Percentiles rank a stretch among this genome's conserved stretches.
Conservation (phyloP, 2,329 filamentous ascomycete genomes). For the Cladosporium sp. region DNA sequence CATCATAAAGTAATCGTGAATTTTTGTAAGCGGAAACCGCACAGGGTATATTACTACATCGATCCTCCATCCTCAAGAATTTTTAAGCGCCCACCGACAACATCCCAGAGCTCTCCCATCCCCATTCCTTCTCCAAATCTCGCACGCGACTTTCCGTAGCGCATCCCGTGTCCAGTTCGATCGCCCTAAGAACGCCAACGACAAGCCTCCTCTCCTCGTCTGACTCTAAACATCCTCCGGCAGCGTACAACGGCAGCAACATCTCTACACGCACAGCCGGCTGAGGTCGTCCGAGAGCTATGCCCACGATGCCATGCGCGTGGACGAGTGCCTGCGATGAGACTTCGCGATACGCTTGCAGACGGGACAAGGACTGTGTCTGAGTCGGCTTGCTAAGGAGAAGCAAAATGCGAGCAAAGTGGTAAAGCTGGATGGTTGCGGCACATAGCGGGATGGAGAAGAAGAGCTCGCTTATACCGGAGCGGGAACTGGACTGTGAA, state of each 20-base stretch:
- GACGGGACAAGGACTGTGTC: constrained; percentile 43
- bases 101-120: constrained; percentile 18
- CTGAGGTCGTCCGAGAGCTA: constrained; percentile 54
- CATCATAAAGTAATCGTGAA: not conserved
- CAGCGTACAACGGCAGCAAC: constrained; percentile 56
- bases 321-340: constrained; percentile 53
- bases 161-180: constrained; percentile 61
- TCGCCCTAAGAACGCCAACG: constrained; percentile 55
- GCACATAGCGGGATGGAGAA: constrained; percentile 61
- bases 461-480: constrained; percentile 52
- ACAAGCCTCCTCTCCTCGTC: constrained; percentile 52
- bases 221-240: constrained; percentile 56
- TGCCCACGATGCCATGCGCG: constrained; percentile 58
- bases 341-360: constrained; percentile 51
- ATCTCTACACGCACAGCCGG: constrained; percentile 55
- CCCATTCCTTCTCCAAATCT: constrained; percentile 49
- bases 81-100: not conserved
- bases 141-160: constrained; percentile 57
- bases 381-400: constrained; percentile 57
- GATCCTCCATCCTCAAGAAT: too few relatives aligned
- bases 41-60: not conserved
- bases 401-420: constrained; percentile 59
- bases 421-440: constrained; percentile 61
- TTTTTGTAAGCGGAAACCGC: too few relatives aligned
- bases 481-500: not conserved